Conservation (phyloP, 345 rosid species). For the Aquilaria yunnanensis region DNA sequence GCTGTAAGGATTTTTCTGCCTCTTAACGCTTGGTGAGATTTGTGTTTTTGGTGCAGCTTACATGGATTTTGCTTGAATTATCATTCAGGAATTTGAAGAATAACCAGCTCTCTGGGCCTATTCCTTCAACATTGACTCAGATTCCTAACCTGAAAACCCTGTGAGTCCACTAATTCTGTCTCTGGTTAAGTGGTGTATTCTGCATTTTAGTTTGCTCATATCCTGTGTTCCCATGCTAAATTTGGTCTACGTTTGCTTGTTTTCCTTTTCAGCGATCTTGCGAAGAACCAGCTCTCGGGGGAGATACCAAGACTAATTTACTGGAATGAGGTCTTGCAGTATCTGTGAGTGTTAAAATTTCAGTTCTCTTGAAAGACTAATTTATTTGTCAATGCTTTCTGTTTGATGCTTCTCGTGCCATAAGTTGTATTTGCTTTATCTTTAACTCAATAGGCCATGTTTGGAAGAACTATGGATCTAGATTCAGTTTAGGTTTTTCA, state of each 20-base stretch:
- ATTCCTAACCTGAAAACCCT: constrained; percentile 77
- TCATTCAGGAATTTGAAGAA: constrained; percentile 63
- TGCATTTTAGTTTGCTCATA: not conserved
- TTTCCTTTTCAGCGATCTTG: constrained; percentile 57
- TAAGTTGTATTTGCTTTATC: not conserved
- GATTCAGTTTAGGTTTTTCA: not conserved
- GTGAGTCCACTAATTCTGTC: constrained; percentile 32
- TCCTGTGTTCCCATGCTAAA: not conserved
- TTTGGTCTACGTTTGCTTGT: not conserved
- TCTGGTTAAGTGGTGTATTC: not conserved
- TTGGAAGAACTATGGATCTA: not conserved
- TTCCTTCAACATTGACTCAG: constrained; percentile 88
- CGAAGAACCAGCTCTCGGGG: constrained; percentile 69
- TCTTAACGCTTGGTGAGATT: too few relatives aligned
- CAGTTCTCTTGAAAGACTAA: too few relatives aligned
- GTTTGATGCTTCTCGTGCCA: too few relatives aligned
- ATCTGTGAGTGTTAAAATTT: constrained; percentile 48
- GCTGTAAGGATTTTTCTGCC: constrained; percentile 28
- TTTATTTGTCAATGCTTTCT: too few relatives aligned
- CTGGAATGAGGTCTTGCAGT: constrained; percentile 97
- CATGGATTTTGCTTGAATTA: too few relatives aligned
- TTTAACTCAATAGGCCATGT: not conserved
- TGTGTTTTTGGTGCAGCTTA: too few relatives aligned
- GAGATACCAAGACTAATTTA: constrained; percentile 86
- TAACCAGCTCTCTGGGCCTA: constrained; percentile 83